phyloP scores from a whole-genome alignment of 768 basidiomycete species.

The Boletus reticulatus region DNA sequence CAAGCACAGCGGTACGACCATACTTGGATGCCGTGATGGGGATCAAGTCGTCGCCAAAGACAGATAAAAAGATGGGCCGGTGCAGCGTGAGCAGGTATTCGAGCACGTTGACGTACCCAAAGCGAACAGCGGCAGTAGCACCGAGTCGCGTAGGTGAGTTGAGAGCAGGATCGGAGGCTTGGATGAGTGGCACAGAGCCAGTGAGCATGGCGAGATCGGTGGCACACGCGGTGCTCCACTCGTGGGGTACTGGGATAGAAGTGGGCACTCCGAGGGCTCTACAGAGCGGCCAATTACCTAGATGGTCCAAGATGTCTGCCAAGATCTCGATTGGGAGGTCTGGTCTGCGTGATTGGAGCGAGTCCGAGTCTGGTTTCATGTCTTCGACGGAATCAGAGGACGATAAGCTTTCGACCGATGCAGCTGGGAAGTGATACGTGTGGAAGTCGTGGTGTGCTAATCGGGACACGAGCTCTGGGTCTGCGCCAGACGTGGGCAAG shows the following conservation, averaged over 20 bases:
- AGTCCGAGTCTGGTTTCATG: conserved; percentile 21
- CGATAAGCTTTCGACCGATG: conserved; percentile 29
- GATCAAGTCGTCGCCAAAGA: conserved; percentile 67
- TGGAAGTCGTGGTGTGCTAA: conserved; percentile 75
- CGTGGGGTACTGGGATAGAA: conserved; percentile 57
- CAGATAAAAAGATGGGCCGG: conserved; percentile 58
- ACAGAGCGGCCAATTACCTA: conserved; percentile 84
- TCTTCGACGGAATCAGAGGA: conserved; percentile 20
- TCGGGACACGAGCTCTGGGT: conserved; percentile 64
- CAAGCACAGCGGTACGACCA: conserved; percentile 67
- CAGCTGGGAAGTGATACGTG: conserved; percentile 57
- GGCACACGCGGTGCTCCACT: conserved; percentile 68
- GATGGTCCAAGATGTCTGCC: conserved; percentile 71
- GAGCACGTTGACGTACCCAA: conserved; percentile 74
- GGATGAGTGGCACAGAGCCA: conserved; percentile 57
- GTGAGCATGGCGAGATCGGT: conserved; percentile 75
- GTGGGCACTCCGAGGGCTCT: conserved; percentile 76
- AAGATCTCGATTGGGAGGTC: conserved; percentile 77
- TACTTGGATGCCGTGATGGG: conserved; percentile 77
- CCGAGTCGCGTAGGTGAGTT: conserved; percentile 70
- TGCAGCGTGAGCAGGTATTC: conserved; percentile 69
- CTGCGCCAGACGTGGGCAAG: conserved; percentile 61
- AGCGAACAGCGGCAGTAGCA: conserved; percentile 62
- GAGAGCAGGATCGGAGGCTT: conserved; percentile 51
- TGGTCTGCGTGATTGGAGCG: conserved; percentile 39